Percentiles rank a stretch among this genome's conserved stretches.
Evolutionary conservation across 2,329 filamentous ascomycete species (phyloP).

Genomic region (Scytalidium sp.): DNA sequence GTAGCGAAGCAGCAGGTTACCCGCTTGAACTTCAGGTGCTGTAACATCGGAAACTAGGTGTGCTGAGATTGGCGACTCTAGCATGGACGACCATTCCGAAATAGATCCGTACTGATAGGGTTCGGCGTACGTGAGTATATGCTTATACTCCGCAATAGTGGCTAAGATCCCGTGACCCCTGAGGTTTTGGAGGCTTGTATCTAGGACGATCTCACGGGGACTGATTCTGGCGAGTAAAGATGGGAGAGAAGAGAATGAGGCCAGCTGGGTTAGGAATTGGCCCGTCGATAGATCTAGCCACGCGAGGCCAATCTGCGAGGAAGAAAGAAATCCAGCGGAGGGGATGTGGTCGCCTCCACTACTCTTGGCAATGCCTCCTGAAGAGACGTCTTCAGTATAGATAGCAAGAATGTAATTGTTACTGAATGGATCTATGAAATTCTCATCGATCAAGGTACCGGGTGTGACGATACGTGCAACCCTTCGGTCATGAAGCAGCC

Average conservation of each 20-base stretch:
- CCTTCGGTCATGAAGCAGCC: conserved; percentile 77
- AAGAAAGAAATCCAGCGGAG: conserved; percentile 9
- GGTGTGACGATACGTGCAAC: conserved; percentile 89
- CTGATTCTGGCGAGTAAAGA: conserved; percentile 79
- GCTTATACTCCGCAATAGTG: conserved; percentile 70
- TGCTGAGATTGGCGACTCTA: conserved; percentile 68
- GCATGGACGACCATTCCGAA: conserved; percentile 66
- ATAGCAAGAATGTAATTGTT: conserved; percentile 92
- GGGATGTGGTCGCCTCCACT: background rate
- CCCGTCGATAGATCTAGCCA: conserved; percentile 97
- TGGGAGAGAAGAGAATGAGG: conserved; percentile 68
- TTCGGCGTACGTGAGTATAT: conserved; percentile 71
- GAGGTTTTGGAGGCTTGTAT: conserved; percentile 57
- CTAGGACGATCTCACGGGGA: conserved; percentile 81
- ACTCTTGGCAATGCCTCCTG: conserved; percentile 13
- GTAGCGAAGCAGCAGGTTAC: conserved; percentile 79
- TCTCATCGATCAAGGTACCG: conserved; percentile 94
- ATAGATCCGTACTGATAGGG: conserved; percentile 33
- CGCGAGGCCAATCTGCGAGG: conserved; percentile 67
- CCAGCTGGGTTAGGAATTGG: conserved; percentile 83
- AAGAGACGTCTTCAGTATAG: conserved; percentile 45
- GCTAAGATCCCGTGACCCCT: conserved; percentile 60
- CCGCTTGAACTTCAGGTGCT: conserved; percentile 68
- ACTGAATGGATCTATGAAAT: conserved; percentile 90
- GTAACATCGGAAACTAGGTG: conserved; percentile 57